Conservation (phyloP, 106 monocot species). For the Agapanthus africanus region DNA sequence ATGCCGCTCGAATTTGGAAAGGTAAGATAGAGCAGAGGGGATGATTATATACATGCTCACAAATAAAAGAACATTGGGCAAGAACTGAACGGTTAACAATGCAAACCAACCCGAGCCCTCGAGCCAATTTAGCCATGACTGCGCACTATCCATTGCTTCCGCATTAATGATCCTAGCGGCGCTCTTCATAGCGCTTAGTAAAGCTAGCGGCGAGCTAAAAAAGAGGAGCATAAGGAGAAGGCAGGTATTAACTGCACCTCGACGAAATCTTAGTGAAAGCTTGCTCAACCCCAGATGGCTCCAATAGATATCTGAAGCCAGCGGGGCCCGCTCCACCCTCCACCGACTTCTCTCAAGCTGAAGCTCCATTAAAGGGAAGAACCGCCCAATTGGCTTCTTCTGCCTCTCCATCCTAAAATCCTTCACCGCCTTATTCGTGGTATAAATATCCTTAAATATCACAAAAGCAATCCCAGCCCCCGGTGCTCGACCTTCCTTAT, state of each 20-base stretch:
- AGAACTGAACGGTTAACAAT: conserved; percentile 68
- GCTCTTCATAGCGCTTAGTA: conserved; percentile 75
- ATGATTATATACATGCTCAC: conserved; percentile 96
- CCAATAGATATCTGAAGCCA: conserved; percentile 98
- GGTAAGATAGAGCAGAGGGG: conserved; percentile 83
- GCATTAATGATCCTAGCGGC: conserved; percentile 92
- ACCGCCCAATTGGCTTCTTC: conserved; percentile 62
- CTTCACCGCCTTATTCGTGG: conserved; percentile 83
- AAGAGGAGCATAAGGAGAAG: conserved; percentile 85
- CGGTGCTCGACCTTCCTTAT: conserved; percentile 64
- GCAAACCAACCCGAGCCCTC: conserved; percentile 86
- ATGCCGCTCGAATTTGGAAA: conserved; percentile 93
- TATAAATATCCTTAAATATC: conserved; percentile 84
- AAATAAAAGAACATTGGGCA: conserved; percentile 93
- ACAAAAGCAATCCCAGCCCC: conserved; percentile 93
- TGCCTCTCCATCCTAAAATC: conserved; percentile 71
- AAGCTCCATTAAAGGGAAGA: conserved; percentile 91
- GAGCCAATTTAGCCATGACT: conserved; percentile 81
- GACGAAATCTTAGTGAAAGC: conserved; percentile 47
- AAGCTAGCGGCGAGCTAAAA: conserved; percentile 83
- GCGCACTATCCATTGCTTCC: conserved; percentile 81
- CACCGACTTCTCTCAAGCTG: conserved; percentile 82
- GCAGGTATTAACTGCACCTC: conserved; percentile 77
- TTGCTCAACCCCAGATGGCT: conserved; percentile 86
- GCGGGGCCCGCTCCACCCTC: conserved; percentile 89